Conservation (phyloP, 148 eudicot genomes). For the Suaeda aralocaspica region DNA sequence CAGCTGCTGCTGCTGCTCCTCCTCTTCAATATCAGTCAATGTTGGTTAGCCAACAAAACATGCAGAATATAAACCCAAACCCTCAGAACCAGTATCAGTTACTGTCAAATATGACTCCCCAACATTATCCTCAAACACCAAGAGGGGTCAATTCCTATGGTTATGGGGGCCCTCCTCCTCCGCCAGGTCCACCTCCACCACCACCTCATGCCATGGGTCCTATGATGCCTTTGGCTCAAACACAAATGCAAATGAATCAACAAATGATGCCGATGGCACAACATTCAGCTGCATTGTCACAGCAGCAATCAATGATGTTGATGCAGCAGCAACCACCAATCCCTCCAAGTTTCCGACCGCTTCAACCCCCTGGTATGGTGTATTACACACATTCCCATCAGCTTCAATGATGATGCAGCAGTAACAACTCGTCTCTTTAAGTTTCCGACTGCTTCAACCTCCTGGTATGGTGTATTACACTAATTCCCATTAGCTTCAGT, state of each 20-base stretch:
- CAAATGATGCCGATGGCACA: slow-evolving; percentile 33
- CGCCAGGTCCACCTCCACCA: slow-evolving; percentile 47
- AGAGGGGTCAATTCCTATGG: slow-evolving; percentile 46
- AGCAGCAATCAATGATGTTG: slow-evolving; percentile 32
- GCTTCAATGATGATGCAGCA: slow-evolving; percentile 38
- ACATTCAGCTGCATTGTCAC: slow-evolving; percentile 33
- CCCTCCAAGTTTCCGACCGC: slow-evolving; percentile 68
- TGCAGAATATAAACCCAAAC: slow-evolving; percentile 39
- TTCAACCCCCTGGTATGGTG: slow-evolving; percentile 76
- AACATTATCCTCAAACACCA: slow-evolving; percentile 59
- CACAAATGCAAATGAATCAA: slow-evolving; percentile 46
- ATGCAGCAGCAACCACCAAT: slow-evolving; percentile 48
- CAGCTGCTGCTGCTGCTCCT: slow-evolving; percentile 28
- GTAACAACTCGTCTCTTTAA: slow-evolving; percentile 52
- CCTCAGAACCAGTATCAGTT: slow-evolving; percentile 57
- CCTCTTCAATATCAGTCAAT: slow-evolving; percentile 48
- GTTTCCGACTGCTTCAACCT: slow-evolving; percentile 68
- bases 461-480: slow-evolving; percentile 75
- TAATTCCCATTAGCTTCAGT: slow-evolving; percentile 58
- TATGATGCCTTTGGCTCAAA: slow-evolving; percentile 49
- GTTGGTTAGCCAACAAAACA: slow-evolving; percentile 39
- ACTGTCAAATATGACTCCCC: slow-evolving; percentile 39
- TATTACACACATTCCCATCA: slow-evolving; percentile 65
- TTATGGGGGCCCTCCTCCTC: slow-evolving; percentile 52
- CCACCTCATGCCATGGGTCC: slow-evolving; percentile 42